Evolutionary conservation across 1,139 yeast species (phyloP).

Genomic region (Geotrichum fermentans): DNA sequence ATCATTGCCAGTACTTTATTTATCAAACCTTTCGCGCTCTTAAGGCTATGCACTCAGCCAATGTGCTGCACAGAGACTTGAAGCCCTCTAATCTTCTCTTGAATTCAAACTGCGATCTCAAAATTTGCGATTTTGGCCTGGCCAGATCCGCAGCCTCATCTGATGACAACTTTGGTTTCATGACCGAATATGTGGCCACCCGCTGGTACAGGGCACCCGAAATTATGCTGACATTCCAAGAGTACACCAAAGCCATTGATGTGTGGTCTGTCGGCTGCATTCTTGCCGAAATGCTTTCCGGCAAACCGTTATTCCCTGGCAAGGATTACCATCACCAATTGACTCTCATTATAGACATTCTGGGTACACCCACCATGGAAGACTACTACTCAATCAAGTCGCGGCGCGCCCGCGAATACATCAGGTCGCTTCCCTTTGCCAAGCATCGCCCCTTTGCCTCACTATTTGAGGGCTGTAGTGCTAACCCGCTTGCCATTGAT

Average conservation of each 20-base stretch:
- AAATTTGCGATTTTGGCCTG: constrained; percentile 90
- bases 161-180: constrained; percentile 61
- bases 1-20: constrained; percentile 87
- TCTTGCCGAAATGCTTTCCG: constrained; percentile 82
- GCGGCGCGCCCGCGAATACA: constrained; percentile 81
- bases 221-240: constrained; percentile 89
- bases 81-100: constrained; percentile 84
- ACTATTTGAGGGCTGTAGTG: constrained; percentile 49
- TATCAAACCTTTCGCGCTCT: constrained; percentile 88
- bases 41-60: constrained; percentile 84
- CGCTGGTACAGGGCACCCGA: constrained; percentile 98
- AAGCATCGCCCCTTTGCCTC: constrained; percentile 51
- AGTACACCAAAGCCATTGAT: constrained; percentile 91
- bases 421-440: constrained; percentile 64
- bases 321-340: constrained; percentile 89
- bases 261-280: constrained; percentile 97
- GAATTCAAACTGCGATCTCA: constrained; percentile 89
- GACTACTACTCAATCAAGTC: constrained; percentile 77
- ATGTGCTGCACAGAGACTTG: constrained; percentile 86
- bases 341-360: constrained; percentile 75
- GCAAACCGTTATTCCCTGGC: constrained; percentile 90
- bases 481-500: constrained; percentile 71
- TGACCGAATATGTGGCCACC: constrained; percentile 97
- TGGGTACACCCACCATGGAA: constrained; percentile 84
- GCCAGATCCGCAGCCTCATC: constrained; percentile 59